Evolutionary conservation across 2,329 filamentous ascomycete species (phyloP).

Genomic region (Hirsutella rhossiliensis): DNA sequence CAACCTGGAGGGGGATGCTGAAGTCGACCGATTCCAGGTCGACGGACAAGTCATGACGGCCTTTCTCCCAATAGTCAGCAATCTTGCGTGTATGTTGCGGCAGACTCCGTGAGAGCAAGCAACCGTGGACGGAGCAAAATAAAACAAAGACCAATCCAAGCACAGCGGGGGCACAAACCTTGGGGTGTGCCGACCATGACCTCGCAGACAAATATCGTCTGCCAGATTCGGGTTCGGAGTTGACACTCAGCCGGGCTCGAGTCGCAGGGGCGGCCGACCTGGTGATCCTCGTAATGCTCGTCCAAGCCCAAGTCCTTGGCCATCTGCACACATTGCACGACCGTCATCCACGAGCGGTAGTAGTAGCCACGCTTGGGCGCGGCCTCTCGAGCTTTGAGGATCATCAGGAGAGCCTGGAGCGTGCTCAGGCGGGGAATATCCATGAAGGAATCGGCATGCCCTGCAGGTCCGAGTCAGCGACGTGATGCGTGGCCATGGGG

Average conservation of each 20-base stretch:
- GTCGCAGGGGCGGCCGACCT: conserved; percentile 57
- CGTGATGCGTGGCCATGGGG: not conserved
- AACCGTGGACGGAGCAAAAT: not conserved
- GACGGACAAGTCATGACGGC: conserved; percentile 68
- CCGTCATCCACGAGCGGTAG: conserved; percentile 93
- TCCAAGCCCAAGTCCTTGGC: conserved; percentile 82
- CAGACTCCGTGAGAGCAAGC: conserved; percentile 2
- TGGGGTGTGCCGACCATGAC: conserved; percentile 90
- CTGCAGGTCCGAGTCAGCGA: conserved; percentile 26
- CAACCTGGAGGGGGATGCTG: conserved; percentile 47
- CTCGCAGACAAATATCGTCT: conserved; percentile 74
- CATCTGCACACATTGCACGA: conserved; percentile 88
- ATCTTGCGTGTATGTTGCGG: not conserved
- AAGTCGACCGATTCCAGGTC: conserved; percentile 67
- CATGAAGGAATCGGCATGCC: conserved; percentile 87
- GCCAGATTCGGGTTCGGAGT: conserved; percentile 81
- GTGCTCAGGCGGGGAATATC: conserved; percentile 85
- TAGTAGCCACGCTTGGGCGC: conserved; percentile 89
- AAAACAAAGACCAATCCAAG: no score
- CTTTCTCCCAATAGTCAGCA: conserved; percentile 23
- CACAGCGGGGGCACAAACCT: conserved; percentile 38
- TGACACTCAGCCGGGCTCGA: conserved; percentile 63
- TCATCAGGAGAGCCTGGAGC: conserved; percentile 75
- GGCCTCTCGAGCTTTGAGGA: conserved; percentile 86
- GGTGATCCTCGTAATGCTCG: conserved; percentile 73